Percentiles rank a stretch among this genome's conserved stretches.
Conservation (phyloP, 768 basidiomycete species). For the Suillus decipiens region DNA sequence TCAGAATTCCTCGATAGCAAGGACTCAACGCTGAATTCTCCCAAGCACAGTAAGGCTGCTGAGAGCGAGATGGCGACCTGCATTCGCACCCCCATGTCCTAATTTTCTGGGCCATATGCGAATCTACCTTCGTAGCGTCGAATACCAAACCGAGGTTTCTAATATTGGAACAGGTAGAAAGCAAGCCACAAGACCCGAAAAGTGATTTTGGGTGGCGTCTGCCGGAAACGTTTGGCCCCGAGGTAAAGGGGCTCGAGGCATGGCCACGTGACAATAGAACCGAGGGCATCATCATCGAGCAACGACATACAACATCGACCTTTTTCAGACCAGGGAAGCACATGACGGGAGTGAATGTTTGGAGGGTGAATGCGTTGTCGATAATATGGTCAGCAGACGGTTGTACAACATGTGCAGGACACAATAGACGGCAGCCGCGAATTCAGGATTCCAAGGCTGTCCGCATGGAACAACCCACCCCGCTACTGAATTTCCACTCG, state of each 20-base stretch:
- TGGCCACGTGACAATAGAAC: slow-evolving; percentile 2
- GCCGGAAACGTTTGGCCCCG: background rate
- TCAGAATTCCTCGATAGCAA: background rate
- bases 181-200: background rate
- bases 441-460: background rate
- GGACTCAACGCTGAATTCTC: background rate
- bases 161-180: background rate
- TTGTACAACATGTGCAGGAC: background rate
- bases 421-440: background rate
- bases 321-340: background rate
- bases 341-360: background rate
- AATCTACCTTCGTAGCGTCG: background rate
- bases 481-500: background rate
- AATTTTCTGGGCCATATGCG: background rate
- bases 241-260: background rate
- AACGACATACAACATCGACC: background rate
- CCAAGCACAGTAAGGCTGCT: background rate
- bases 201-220: background rate
- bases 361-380: background rate
- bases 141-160: slow-evolving; percentile 2
- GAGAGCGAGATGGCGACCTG: background rate
- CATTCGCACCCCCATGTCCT: background rate
- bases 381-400: background rate
- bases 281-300: background rate
- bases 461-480: slow-evolving; percentile 1